A percentile compares a stretch with the other conserved stretches of the same genome.
Conservation (phyloP, 805 yeast genomes). For the Lipomyces chichibuensis region DNA sequence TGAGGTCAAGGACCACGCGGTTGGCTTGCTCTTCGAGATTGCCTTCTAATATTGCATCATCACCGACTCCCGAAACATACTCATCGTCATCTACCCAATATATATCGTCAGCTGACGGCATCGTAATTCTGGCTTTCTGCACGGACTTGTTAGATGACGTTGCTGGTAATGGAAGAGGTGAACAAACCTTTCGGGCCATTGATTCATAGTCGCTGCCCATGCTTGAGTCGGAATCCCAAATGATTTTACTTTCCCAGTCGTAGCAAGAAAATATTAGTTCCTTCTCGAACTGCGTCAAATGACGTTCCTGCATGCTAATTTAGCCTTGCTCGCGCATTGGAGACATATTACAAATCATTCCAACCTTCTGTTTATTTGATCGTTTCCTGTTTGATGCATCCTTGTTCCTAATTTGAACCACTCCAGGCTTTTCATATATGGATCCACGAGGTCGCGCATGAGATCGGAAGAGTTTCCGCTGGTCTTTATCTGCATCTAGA, state of each 20-base stretch:
- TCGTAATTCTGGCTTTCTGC: slow-evolving; percentile 11
- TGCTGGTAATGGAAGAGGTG: background rate
- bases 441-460: slow-evolving; percentile 21
- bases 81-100: slow-evolving; percentile 39
- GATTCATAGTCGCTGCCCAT: slow-evolving; percentile 6
- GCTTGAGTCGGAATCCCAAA: slow-evolving; percentile 29
- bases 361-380: slow-evolving; percentile 9
- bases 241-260: slow-evolving; percentile 34
- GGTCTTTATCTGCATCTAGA: slow-evolving; percentile 67
- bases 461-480: slow-evolving; percentile 46
- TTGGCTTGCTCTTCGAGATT: slow-evolving; percentile 40
- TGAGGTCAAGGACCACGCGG: slow-evolving; percentile 66
- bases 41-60: slow-evolving; percentile 77
- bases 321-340: background rate
- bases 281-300: slow-evolving; percentile 20
- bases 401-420: slow-evolving; percentile 10
- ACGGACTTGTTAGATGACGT: background rate
- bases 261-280: slow-evolving; percentile 34
- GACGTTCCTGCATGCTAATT: background rate
- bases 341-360: slow-evolving; percentile 1
- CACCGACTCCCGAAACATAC: slow-evolving; percentile 48
- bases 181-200: background rate
- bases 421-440: slow-evolving; percentile 28
- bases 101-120: slow-evolving; percentile 23
- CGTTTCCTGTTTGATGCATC: slow-evolving; percentile 7